Evolutionary conservation across 1,139 yeast genomes (phyloP).

Genomic region (Hemisphaericaspora lyxosophila): DNA sequence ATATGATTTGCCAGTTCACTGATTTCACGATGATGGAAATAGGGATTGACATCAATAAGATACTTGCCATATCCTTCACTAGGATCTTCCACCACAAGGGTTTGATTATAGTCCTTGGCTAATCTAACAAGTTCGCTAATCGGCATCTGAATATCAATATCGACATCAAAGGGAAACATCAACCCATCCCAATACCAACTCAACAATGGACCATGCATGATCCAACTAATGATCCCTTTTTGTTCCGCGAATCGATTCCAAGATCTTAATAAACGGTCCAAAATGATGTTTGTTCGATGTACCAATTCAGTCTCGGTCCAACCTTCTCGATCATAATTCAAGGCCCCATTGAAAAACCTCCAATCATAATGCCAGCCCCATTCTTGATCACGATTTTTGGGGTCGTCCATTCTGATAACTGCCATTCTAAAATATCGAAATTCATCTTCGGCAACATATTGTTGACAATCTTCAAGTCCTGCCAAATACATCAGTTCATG

Average conservation of each 20-base stretch:
- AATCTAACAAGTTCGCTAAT: conserved; percentile 29
- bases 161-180: conserved; percentile 40
- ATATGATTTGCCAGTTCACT: conserved; percentile 34
- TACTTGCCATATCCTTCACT: conserved; percentile 36
- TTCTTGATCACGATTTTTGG: conserved; percentile 27
- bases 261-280: conserved; percentile 48
- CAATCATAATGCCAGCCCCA: conserved; percentile 37
- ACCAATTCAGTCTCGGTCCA: conserved; percentile 30
- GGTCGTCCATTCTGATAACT: conserved; percentile 23
- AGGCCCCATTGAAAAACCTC: conserved; percentile 40
- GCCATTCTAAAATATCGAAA: conserved; percentile 38
- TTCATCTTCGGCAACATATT: conserved; percentile 22
- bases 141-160: conserved; percentile 41
- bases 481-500: conserved; percentile 26
- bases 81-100: conserved; percentile 33
- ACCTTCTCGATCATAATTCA: conserved; percentile 25
- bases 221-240: conserved; percentile 37
- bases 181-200: conserved; percentile 44
- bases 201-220: conserved; percentile 49
- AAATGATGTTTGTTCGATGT: conserved; percentile 40
- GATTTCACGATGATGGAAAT: conserved; percentile 32
- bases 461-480: conserved; percentile 23
- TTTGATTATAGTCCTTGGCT: conserved; percentile 37
- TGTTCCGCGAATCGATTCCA: conserved; percentile 45
- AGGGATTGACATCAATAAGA: conserved; percentile 35